phyloP scores from a whole-genome alignment of 345 rosid species.

The Salix exigua region DNA sequence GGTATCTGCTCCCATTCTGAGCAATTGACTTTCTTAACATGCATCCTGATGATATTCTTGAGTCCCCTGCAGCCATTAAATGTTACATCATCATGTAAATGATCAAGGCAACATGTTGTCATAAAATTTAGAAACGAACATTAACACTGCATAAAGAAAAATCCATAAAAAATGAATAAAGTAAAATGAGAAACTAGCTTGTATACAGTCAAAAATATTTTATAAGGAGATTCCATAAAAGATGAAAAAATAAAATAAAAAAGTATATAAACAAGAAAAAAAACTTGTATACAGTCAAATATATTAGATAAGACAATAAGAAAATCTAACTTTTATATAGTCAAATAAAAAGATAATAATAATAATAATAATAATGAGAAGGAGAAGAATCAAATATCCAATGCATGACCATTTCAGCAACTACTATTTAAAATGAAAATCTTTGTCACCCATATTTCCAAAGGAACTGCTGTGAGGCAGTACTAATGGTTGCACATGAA shows the following conservation, averaged over 20 bases:
- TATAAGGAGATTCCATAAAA: not conserved
- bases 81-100: conserved; percentile 3
- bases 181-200: not conserved
- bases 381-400: not conserved
- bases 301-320: not conserved
- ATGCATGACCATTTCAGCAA: not conserved
- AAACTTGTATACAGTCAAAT: too few relatives aligned
- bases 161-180: not conserved
- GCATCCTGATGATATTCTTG: conserved; percentile 75
- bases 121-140: not conserved
- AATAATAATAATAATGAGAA: not conserved
- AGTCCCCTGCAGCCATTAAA: conserved; percentile 63
- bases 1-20: conserved; percentile 85
- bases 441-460: not conserved
- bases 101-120: not conserved
- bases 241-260: too few relatives aligned
- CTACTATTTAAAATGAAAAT: not conserved
- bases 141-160: not conserved
- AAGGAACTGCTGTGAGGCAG: not conserved
- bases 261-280: too few relatives aligned
- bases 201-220: not conserved
- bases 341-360: not conserved
- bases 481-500: not conserved
- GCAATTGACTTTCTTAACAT: conserved; percentile 69
- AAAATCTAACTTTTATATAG: not conserved